Evolutionary conservation across 441 rosid genomes (phyloP).

Genomic region (Pelargonium myrrhifolium): DNA sequence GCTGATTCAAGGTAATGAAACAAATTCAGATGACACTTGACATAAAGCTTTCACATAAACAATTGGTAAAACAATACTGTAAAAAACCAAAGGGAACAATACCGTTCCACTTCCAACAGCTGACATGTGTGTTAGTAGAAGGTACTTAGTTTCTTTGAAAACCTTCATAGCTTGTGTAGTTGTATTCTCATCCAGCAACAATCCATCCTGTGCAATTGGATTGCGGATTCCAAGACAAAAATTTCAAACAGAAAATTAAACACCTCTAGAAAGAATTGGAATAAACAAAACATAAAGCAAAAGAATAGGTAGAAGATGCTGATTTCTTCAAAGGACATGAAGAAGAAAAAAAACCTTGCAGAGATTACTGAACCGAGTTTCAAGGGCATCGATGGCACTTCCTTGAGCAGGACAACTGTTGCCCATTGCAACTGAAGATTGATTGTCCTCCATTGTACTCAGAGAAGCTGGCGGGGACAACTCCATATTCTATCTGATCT

Average conservation of each 20-base stretch:
- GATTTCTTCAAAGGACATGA: neutral
- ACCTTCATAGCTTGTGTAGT: constrained; percentile 41
- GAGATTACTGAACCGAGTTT: constrained; percentile 39
- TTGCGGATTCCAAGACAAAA: neutral
- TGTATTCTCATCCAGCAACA: constrained; percentile 46
- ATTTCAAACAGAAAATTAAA: constrained; percentile 10
- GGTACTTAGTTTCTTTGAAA: constrained; percentile 62
- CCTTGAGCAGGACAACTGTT: constrained; percentile 27
- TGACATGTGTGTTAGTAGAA: constrained; percentile 40
- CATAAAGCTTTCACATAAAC: neutral
- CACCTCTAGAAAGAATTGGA: neutral
- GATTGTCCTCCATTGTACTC: constrained; percentile 38
- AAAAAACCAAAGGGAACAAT: constrained; percentile 11
- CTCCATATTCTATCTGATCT: constrained; percentile 17
- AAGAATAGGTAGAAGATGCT: neutral
- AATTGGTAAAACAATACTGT: neutral
- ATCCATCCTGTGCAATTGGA: constrained; percentile 39
- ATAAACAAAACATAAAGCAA: neutral
- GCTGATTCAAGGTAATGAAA: constrained; percentile 28
- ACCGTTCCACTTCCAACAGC: constrained; percentile 72
- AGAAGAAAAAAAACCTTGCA: constrained; percentile 42
- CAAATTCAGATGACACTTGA: constrained; percentile 12
- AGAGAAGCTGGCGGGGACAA: constrained; percentile 22
- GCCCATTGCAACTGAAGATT: constrained; percentile 39
- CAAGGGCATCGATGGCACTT: constrained; percentile 27